Evolutionary conservation across 805 yeast genomes (phyloP), one percentile per base, ranked within the genome.

Genomic region (Cyberlindnera petersonii): DNA sequence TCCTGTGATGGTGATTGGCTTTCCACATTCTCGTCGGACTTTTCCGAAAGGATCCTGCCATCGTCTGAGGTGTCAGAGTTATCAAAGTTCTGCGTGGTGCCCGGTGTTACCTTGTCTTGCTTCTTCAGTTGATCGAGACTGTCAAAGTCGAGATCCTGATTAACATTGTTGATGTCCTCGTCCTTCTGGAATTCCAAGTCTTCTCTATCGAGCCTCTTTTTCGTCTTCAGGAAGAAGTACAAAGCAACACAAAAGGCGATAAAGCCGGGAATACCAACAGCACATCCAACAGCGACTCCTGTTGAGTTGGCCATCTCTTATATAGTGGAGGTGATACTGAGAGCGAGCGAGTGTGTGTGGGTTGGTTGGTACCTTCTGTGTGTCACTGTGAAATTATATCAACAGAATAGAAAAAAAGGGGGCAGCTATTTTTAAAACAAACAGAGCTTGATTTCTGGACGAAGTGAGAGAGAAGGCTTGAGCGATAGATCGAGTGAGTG

Each of bases 221-320:
- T 67, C 39, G 67, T 63, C 31, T 69, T 60, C 22, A 55, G 41
- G 66, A 71, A 66, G 40, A 69, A 63, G 9, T 44, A 45, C 3
- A 59, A 23, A 0, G 69, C 61, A 3, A 70, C 57, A 0, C 63
- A 14, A 1, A 67, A 10, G 2, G 69, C 67, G 9, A 71, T 45
- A 4, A 62, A 65, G n/a, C 65, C 50, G 1, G 79, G 79, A 18
- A 74, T 61, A 24, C 77, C 79, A 4, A 74, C 72, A 3, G 78
- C 74, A 45, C 74, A 66, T 3, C 77, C 78, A 4, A 73, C 77
- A 2, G 77, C 73, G 8, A 66, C 44, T 2, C 60, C 53, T 1
- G 60, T 55, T 9, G 41, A 33, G 40, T 40, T 39, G n/a, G 26
- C 33, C 33, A 31, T 31, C 19, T 20, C 11, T 9, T 14, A 9